These are phyloP conservation scores for Zygnema circumcarinatum DNA, from an alignment of 139 green algal genomes.

Conservation along the genomic window DNA sequence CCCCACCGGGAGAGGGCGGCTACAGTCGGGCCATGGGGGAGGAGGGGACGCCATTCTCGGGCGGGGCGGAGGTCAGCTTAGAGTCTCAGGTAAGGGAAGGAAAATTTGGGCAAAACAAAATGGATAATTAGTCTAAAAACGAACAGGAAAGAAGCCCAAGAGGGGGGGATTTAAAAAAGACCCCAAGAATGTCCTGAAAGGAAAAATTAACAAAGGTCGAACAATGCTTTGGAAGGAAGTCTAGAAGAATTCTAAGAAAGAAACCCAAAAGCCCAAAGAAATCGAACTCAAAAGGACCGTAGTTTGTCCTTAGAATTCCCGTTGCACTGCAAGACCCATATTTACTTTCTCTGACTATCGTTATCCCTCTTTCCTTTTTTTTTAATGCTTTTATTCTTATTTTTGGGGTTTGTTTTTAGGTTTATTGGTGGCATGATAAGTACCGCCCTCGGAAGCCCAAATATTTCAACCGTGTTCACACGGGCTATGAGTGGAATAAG, in stretches of 20 bases:
- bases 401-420: conserved; percentile 59
- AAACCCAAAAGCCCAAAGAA: not conserved
- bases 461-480: conserved; percentile 99
- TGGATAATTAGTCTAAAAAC: not conserved
- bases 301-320: not conserved
- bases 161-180: not conserved
- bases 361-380: no score
- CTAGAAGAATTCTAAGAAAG: not conserved
- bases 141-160: not conserved
- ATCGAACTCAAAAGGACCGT: not conserved
- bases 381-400: not conserved
- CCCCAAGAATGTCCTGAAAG: not conserved
- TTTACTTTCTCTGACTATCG: not conserved
- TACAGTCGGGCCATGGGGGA: conserved; percentile 54
- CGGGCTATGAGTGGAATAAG: conserved; percentile 98
- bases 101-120: not conserved
- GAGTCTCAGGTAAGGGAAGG: conserved; percentile 66
- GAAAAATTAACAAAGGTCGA: not conserved
- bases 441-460: conserved; percentile 95
- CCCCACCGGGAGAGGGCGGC: conserved; percentile 25
- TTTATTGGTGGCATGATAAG: conserved; percentile 99
- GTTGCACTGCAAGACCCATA: not conserved
- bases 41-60: conserved; percentile 51
- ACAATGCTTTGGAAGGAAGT: no score
- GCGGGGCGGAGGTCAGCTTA: conserved; percentile 69